Percentiles rank a stretch among this genome's conserved stretches.
Conservation (phyloP, 805 yeast species). For the Hanseniaspora guilliermondii region DNA sequence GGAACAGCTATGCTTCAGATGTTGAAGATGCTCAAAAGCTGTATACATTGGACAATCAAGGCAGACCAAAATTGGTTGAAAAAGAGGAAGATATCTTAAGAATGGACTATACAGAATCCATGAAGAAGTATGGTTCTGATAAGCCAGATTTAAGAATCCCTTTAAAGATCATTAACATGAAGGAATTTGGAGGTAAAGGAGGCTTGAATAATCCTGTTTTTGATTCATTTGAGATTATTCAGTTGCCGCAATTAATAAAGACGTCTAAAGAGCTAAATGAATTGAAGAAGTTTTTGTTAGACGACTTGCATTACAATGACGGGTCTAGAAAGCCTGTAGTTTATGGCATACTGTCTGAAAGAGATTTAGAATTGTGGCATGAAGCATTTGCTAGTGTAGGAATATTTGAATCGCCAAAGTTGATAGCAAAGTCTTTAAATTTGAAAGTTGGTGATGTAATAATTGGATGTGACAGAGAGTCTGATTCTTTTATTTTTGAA, state of each 20-base stretch:
- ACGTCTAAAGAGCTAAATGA: conserved; percentile 20
- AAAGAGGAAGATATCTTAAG: conserved; percentile 28
- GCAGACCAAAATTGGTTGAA: conserved; percentile 18
- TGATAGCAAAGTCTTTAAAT: conserved; percentile 28
- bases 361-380: conserved; percentile 36
- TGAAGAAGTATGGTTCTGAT: conserved; percentile 72
- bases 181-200: conserved; percentile 29
- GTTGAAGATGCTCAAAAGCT: conserved; percentile 19
- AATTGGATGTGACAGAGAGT: conserved; percentile 60
- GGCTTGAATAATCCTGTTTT: conserved; percentile 48
- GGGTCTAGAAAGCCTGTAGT: conserved; percentile 47
- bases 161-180: conserved; percentile 39
- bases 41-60: conserved; percentile 21
- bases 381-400: conserved; percentile 25
- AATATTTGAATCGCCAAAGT: conserved; percentile 25
- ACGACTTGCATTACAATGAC: conserved; percentile 31
- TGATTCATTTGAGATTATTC: conserved; percentile 43
- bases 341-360: conserved; percentile 36
- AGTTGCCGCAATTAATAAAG: conserved; percentile 40
- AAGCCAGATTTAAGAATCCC: conserved; percentile 79
- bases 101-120: conserved; percentile 55
- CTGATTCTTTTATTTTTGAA: conserved; percentile 54
- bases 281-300: conserved; percentile 31
- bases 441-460: conserved; percentile 59
- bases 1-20: conserved; percentile 36